Conservation (phyloP, 306 rosid species). For the Trichosanthes truncata region DNA sequence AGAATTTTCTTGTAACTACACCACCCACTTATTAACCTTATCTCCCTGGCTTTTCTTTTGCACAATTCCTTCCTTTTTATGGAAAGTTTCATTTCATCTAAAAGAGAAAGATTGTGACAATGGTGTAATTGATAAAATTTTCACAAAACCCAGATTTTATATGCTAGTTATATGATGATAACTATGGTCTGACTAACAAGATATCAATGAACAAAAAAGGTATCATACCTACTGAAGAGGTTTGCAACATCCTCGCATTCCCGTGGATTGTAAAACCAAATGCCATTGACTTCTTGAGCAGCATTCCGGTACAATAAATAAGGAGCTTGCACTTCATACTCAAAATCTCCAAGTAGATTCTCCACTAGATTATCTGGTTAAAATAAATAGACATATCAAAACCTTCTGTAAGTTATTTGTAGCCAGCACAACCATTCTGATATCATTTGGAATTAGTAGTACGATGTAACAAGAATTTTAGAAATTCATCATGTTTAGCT, state of each 20-base stretch:
- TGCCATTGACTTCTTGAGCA: constrained; percentile 91
- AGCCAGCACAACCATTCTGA: background rate
- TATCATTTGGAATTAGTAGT: background rate
- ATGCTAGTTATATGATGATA: background rate
- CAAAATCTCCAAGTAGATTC: constrained; percentile 88
- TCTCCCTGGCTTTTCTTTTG: background rate
- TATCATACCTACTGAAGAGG: constrained; percentile 62
- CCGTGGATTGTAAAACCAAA: constrained; percentile 90
- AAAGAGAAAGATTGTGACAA: too few relatives aligned
- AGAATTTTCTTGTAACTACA: background rate
- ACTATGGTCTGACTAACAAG: background rate
- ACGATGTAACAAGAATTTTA: background rate
- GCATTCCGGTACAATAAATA: constrained; percentile 84
- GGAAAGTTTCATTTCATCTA: background rate
- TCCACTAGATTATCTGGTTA: constrained; percentile 83
- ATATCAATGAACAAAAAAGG: background rate
- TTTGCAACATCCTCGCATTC: constrained; percentile 94
- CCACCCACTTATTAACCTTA: background rate
- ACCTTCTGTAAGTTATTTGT: background rate
- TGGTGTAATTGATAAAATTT: background rate
- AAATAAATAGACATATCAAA: background rate
- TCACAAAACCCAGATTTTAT: background rate
- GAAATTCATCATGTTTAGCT: background rate
- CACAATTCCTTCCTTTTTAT: background rate
- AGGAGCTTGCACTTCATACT: constrained; percentile 83